phyloP scores from a whole-genome alignment of 208 protist genomes.

The Herpetomonas muscarum region DNA sequence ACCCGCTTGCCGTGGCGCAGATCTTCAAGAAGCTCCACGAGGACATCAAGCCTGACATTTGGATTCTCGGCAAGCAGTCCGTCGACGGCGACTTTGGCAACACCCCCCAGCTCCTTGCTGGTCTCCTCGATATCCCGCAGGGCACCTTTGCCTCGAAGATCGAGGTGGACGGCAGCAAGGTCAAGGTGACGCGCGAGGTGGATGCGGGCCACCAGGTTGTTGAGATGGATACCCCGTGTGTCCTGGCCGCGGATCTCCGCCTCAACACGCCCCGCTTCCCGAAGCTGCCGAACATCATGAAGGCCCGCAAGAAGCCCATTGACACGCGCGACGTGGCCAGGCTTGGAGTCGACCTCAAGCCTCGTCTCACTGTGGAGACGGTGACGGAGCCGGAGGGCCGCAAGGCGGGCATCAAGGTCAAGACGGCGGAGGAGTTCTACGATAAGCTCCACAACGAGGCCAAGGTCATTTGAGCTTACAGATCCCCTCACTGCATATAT shows the following conservation, averaged over 20 bases:
- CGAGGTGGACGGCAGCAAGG: slow-evolving; percentile 57
- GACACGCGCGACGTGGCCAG: slow-evolving; percentile 65
- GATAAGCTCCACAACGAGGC: slow-evolving; percentile 92
- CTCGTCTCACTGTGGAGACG: slow-evolving; percentile 47
- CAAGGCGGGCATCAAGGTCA: slow-evolving; percentile 89
- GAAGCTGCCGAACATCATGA: slow-evolving; percentile 98
- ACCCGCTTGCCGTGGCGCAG: slow-evolving; percentile 92
- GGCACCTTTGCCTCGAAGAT: slow-evolving; percentile 93
- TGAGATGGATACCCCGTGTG: slow-evolving; percentile 75
- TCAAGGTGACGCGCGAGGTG: slow-evolving; percentile 93
- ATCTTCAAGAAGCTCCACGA: slow-evolving; percentile 89
- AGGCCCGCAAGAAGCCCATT: slow-evolving; percentile 95
- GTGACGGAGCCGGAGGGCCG: slow-evolving; percentile 81
- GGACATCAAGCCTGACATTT: slow-evolving; percentile 84
- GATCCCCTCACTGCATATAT: too few species aligned
- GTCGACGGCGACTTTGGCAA: slow-evolving; percentile 95
- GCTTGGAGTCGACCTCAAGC: slow-evolving; percentile 85
- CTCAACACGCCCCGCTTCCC: slow-evolving; percentile 96
- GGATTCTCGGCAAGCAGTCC: slow-evolving; percentile 95
- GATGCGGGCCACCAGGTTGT: slow-evolving; percentile 94
- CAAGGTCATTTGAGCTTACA: slow-evolving; percentile 66
- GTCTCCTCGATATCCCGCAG: slow-evolving; percentile 92
- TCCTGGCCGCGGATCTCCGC: slow-evolving; percentile 86
- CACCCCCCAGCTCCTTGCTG: slow-evolving; percentile 94
- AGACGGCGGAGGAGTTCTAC: slow-evolving; percentile 87